Percentiles rank a stretch among this genome's conserved stretches.
These are phyloP conservation scores for Leccinum rimulosum DNA, from an alignment of 768 basidiomycete species.

Conservation along the genomic window DNA sequence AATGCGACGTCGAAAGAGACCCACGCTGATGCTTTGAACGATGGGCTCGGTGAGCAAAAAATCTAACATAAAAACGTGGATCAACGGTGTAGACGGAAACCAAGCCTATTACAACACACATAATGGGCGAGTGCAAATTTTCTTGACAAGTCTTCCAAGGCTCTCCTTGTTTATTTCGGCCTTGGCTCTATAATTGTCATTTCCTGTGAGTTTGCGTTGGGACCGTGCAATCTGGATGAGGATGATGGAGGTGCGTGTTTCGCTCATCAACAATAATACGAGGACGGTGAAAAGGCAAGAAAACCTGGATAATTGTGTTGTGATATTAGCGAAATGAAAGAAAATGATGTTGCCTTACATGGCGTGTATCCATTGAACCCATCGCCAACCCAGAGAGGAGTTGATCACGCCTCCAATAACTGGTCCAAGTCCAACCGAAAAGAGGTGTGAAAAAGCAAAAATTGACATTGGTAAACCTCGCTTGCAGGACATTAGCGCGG, in stretches of 20 bases:
- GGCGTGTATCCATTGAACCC: slow-evolving; percentile 79
- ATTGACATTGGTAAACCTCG: slow-evolving; percentile 76
- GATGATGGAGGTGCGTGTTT: slow-evolving; percentile 75
- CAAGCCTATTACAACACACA: slow-evolving; percentile 41
- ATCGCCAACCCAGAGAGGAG: slow-evolving; percentile 63
- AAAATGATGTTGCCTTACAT: slow-evolving; percentile 38
- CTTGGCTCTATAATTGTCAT: slow-evolving; percentile 54
- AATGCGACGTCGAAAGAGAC: slow-evolving; percentile 17
- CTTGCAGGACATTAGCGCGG: slow-evolving; percentile 32
- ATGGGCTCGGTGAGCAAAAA: slow-evolving; percentile 53
- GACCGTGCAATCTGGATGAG: slow-evolving; percentile 63
- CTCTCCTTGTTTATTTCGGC: slow-evolving; percentile 62
- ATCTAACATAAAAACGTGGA: slow-evolving; percentile 10
- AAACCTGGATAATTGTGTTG: slow-evolving; percentile 36
- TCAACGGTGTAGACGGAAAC: neutral
- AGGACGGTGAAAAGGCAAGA: slow-evolving; percentile 48
- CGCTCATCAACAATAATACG: slow-evolving; percentile 55
- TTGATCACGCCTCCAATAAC: slow-evolving; percentile 64
- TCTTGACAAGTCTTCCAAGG: slow-evolving; percentile 56
- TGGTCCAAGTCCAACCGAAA: slow-evolving; percentile 61
- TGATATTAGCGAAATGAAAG: neutral
- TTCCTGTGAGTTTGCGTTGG: slow-evolving; percentile 63
- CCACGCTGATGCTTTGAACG: slow-evolving; percentile 67
- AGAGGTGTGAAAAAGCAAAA: slow-evolving; percentile 58
- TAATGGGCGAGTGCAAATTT: slow-evolving; percentile 67